phyloP scores from a whole-genome alignment of 345 rosid genomes.

The Passiflora organensis region DNA sequence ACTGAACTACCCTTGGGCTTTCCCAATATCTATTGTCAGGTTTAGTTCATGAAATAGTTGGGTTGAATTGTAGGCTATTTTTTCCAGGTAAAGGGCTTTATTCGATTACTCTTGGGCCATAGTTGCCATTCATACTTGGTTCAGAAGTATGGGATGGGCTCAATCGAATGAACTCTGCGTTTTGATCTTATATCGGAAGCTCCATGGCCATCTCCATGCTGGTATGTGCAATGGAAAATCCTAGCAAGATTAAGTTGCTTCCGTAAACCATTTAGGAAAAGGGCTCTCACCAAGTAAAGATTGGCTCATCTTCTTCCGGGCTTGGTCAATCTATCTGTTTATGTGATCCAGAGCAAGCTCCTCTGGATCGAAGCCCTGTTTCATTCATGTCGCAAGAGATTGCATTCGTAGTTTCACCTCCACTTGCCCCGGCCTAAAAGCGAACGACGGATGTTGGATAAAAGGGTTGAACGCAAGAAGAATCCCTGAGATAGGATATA shows the following conservation, averaged over 20 bases:
- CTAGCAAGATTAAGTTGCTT: constrained; percentile 30
- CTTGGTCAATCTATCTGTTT: constrained; percentile 16
- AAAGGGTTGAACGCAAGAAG: too few species aligned
- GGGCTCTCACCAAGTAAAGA: background rate
- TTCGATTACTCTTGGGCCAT: too few species aligned
- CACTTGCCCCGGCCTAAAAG: background rate
- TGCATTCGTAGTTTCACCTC: constrained; percentile 31
- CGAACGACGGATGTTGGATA: too few species aligned
- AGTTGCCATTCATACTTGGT: background rate
- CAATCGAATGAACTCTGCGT: constrained; percentile 21
- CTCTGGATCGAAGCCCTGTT: constrained; percentile 22
- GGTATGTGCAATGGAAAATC: constrained; percentile 27
- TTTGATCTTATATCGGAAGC: constrained; percentile 23
- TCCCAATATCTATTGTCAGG: too few species aligned
- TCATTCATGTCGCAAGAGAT: constrained; percentile 34
- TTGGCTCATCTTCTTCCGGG: constrained; percentile 38
- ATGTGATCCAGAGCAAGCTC: constrained; percentile 28
- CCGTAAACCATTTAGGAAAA: constrained; percentile 18
- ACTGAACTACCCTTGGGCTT: background rate
- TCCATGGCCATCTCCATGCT: constrained; percentile 40
- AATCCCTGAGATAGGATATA: too few species aligned
- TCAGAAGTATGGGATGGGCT: constrained; percentile 15
- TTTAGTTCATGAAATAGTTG: too few species aligned
- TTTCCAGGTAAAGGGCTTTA: too few species aligned
- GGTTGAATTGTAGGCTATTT: too few species aligned